phyloP scores from a whole-genome alignment of 1,284 basidiomycete genomes.

The Trichosporon sp. region DNA sequence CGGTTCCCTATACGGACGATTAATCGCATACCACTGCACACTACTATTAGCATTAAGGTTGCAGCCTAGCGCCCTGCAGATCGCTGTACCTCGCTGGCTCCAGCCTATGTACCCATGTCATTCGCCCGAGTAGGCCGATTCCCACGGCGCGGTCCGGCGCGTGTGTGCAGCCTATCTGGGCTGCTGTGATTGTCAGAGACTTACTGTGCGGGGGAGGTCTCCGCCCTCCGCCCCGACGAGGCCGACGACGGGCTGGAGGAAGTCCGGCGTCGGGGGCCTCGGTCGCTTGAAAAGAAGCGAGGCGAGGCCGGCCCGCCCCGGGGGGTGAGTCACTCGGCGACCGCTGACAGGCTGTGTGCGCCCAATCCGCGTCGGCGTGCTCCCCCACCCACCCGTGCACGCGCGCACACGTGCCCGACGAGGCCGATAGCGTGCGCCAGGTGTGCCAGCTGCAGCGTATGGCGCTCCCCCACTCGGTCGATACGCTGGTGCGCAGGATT shows the following conservation, averaged over 20 bases:
- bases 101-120: neutral
- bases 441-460: too few species aligned
- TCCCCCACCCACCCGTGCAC: neutral
- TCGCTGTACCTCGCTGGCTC: neutral
- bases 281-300: neutral
- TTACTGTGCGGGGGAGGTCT: neutral
- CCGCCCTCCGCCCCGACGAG: neutral
- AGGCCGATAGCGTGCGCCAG: neutral
- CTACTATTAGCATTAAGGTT: neutral
- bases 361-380: neutral
- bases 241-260: neutral
- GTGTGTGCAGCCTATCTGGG: neutral
- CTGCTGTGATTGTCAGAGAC: neutral
- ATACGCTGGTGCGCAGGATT: neutral
- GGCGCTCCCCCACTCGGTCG: slow-evolving; percentile 2
- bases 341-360: neutral
- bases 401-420: neutral
- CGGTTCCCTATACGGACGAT: neutral
- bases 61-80: neutral
- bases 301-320: neutral
- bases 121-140: neutral
- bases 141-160: neutral
- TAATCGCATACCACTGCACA: neutral
- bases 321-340: neutral
- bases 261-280: neutral